Evolutionary conservation across 345 rosid genomes (phyloP), one percentile per base, ranked within the genome.

Genomic region (Nasturtium officinale): DNA sequence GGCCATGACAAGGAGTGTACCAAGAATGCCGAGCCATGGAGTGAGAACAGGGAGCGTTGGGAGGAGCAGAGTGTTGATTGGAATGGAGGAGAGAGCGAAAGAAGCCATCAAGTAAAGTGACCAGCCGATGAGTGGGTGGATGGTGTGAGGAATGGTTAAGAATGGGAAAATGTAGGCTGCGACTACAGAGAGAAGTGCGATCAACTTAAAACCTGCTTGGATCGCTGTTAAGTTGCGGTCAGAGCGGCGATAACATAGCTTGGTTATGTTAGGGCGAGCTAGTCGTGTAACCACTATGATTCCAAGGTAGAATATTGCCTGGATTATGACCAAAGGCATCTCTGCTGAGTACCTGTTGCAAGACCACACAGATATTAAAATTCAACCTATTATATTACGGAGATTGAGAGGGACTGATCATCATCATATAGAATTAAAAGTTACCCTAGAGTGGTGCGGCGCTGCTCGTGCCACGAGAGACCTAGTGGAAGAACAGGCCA

Each of bases 401-500:
- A 33, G 26, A 5, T 33, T 58, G 10, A 33, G n/a, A 57, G 43
- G 3, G 28, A 16, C 23, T 11, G 5, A 38, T 56, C n/a, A 9
- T 5, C 42, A 56, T 30, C 42, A 9, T 32, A 5, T 58, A 1
- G 17, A 32, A 5, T 18, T 58, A 9, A 17, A 7, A 33, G 1
- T 33, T 58, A 58, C 87, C 99, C 99, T 6, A 95, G 73, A 70
- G 83, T 86, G 43, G 77, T 68, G 55, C 79, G 93, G 11, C 99
- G 96, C 56, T 65, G 85, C 62, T 95, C 87, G 20, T 95, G 99
- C 99, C 99, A 95, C 33, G 84, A 79, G 42, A 90, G 37, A 45
- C 99, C 97, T 32, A 95, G 58, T 7, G 97, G 99, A 47, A 91
- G 87, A 65, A 91, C 97, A 52, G 99, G 97, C 93, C 96, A 95